phyloP scores from a whole-genome alignment of 2,329 filamentous ascomycete species.

The Trichophyton rubrum region DNA sequence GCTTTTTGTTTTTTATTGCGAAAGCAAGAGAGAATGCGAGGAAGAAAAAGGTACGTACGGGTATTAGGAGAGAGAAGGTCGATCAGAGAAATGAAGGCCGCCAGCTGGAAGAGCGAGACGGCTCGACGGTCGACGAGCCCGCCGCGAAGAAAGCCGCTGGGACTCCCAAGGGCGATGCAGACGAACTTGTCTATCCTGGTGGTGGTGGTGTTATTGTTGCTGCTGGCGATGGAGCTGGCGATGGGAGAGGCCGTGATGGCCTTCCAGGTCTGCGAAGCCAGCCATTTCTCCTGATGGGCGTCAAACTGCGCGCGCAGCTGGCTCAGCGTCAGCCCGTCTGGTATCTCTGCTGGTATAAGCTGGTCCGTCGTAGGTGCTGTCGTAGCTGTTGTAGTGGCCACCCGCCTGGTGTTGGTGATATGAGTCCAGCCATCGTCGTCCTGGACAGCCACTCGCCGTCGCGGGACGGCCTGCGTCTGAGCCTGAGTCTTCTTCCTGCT shows the following conservation, averaged over 20 bases:
- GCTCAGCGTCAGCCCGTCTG: conserved; percentile 20
- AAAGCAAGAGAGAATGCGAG: conserved; percentile 1
- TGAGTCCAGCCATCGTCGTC: conserved; percentile 35
- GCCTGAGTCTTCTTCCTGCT: background rate
- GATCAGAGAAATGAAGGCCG: conserved; percentile 24
- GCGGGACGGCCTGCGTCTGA: background rate
- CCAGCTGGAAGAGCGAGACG: conserved; percentile 32
- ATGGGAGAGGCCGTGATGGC: conserved; percentile 8
- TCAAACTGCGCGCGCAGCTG: conserved; percentile 23
- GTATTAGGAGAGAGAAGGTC: conserved; percentile 12
- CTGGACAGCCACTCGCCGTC: conserved; percentile 21
- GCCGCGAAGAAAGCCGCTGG: conserved; percentile 30
- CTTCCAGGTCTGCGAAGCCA: conserved; percentile 20
- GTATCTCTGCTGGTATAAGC: conserved; percentile 27
- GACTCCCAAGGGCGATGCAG: conserved; percentile 31
- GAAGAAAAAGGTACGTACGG: conserved; percentile 10
- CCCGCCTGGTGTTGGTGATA: conserved; percentile 5
- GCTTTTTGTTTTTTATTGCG: background rate
- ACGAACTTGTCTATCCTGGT: conserved; percentile 21
- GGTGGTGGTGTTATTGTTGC: background rate
- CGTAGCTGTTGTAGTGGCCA: background rate
- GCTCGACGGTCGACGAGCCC: conserved; percentile 31
- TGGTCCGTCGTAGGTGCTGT: background rate
- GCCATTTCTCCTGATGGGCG: conserved; percentile 20
- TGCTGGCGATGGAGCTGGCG: conserved; percentile 4